Evolutionary conservation across 768 basidiomycete genomes (phyloP).

Genomic region (Collybia mongolica): DNA sequence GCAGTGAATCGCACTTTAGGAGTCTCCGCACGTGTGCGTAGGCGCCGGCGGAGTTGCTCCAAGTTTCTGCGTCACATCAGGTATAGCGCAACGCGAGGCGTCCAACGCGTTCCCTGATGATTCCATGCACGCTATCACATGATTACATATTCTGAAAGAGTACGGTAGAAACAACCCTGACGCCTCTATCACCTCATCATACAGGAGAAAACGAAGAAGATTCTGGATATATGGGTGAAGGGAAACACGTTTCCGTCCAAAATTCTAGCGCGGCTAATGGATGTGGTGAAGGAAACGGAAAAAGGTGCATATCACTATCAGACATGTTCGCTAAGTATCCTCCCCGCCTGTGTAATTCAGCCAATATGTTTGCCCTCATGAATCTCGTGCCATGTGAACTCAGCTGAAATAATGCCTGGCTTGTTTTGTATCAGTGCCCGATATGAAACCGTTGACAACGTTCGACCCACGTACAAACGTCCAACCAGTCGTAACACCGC

Average conservation of each 20-base stretch:
- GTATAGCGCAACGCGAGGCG: not conserved
- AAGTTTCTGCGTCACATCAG: not conserved
- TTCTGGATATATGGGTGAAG: conserved; percentile 97
- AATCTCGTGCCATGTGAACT: conserved; percentile 52
- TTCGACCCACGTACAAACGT: conserved; percentile 37
- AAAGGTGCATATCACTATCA: conserved; percentile 86
- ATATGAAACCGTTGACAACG: conserved; percentile 33
- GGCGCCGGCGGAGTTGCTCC: not conserved
- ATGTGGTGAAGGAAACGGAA: conserved; percentile 65
- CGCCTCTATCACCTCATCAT: conserved; percentile 30
- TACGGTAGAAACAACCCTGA: conserved; percentile 40
- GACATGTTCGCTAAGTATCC: conserved; percentile 82
- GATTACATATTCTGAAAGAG: conserved; percentile 25
- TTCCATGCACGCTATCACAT: conserved; percentile 27
- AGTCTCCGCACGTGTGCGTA: not conserved
- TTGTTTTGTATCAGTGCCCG: conserved; percentile 64
- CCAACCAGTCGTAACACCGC: conserved; percentile 23
- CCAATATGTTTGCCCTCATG: conserved; percentile 43
- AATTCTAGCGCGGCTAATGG: conserved; percentile 70
- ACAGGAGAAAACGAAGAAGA: conserved; percentile 96
- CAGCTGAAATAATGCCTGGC: conserved; percentile 66
- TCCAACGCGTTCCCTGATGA: not conserved
- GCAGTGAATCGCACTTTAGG: not conserved
- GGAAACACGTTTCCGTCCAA: conserved; percentile 82
- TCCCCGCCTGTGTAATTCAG: conserved; percentile 66